Conservation (phyloP, 768 basidiomycete genomes). For the Scleroderma citrinum region DNA sequence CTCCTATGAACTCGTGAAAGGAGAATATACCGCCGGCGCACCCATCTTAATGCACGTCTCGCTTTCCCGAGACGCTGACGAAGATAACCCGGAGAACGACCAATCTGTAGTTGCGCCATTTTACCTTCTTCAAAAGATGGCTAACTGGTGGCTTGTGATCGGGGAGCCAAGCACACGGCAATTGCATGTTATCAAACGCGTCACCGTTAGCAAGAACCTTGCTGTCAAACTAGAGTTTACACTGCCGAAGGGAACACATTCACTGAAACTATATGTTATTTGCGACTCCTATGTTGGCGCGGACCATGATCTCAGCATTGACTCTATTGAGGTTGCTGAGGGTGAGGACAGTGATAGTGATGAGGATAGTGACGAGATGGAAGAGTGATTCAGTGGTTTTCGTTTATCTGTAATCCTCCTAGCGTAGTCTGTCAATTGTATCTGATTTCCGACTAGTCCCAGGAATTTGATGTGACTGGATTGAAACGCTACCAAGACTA, state of each 20-base stretch:
- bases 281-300: constrained; percentile 90
- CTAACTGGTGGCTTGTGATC: constrained; percentile 97
- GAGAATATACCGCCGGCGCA: constrained; percentile 78
- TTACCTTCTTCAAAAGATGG: constrained; percentile 86
- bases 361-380: constrained; percentile 62
- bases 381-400: constrained; percentile 30
- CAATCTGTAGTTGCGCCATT: constrained; percentile 89
- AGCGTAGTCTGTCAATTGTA: no score
- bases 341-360: constrained; percentile 86
- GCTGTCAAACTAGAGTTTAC: constrained; percentile 85
- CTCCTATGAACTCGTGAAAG: constrained; percentile 76
- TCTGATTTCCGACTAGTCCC: no score
- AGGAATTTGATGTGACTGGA: no score
- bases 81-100: constrained; percentile 59
- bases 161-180: constrained; percentile 79
- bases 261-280: constrained; percentile 83
- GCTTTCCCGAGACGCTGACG: constrained; percentile 77
- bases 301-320: constrained; percentile 85
- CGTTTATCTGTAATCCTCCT: background rate
- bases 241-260: constrained; percentile 76
- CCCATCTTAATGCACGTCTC: constrained; percentile 78
- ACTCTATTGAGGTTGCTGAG: constrained; percentile 81
- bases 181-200: constrained; percentile 78
- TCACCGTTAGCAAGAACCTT: constrained; percentile 73
- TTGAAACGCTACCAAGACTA: no score